phyloP scores from a whole-genome alignment of 1,139 yeast species.

The Blastobotrys capitulatus region DNA sequence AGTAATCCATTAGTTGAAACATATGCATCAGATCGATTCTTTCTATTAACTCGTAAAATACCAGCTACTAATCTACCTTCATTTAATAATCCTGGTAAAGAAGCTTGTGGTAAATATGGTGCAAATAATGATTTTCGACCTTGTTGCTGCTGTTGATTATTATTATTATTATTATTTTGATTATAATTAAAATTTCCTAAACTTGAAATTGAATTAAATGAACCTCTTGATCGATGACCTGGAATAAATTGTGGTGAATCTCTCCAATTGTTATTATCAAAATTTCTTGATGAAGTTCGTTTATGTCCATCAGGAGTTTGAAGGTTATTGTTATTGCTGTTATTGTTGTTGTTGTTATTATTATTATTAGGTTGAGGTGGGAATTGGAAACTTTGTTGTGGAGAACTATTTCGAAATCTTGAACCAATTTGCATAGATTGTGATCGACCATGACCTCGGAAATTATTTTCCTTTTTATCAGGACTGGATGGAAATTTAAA shows the following conservation, averaged over 20 bases:
- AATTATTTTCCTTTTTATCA: conserved; percentile 29
- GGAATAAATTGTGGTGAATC: conserved; percentile 54
- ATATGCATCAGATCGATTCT: conserved; percentile 95
- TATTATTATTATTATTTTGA: conserved; percentile 2
- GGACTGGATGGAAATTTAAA: conserved; percentile 54
- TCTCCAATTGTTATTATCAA: conserved; percentile 43
- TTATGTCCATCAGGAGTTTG: conserved; percentile 30
- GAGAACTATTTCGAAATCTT: conserved; percentile 23
- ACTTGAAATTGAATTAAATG: conserved; percentile 60
- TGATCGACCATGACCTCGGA: conserved; percentile 26
- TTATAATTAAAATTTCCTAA: conserved; percentile 29
- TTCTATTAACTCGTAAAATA: conserved; percentile 85
- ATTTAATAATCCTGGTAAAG: conserved; percentile 79
- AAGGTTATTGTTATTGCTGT: conserved; percentile 30
- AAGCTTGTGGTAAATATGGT: conserved; percentile 90
- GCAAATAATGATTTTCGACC: conserved; percentile 84
- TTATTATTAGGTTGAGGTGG: conserved; percentile 32
- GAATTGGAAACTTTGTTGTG: conserved; percentile 39
- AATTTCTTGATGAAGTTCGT: conserved; percentile 40
- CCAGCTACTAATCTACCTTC: conserved; percentile 95
- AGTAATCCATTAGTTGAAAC: conserved; percentile 92
- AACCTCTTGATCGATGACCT: conserved; percentile 71
- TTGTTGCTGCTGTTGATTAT: conserved; percentile 25
- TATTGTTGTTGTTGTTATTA: background rate
- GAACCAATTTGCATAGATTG: conserved; percentile 19